Conservation (phyloP, 2,329 filamentous ascomycete genomes). For the Chaetoscypha palmicola region DNA sequence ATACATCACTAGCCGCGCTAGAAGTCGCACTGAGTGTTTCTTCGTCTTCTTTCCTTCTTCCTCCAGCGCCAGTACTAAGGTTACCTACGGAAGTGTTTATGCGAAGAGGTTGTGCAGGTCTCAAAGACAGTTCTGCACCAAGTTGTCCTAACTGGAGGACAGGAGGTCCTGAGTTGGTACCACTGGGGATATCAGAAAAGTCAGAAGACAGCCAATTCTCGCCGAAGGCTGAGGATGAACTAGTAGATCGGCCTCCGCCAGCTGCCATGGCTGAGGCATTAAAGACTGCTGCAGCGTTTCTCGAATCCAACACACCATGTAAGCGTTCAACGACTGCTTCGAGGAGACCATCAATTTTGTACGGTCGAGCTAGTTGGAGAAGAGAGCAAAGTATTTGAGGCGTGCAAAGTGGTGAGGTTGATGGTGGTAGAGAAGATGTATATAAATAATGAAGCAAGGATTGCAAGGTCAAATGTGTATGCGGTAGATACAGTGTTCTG, state of each 20-base stretch:
- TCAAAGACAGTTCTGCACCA: constrained; percentile 15
- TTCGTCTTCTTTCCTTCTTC: constrained; percentile 31
- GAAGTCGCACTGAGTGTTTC: constrained; percentile 28
- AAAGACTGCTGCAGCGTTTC: constrained; percentile 94
- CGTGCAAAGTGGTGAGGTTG: constrained; percentile 72
- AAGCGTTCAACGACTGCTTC: constrained; percentile 90
- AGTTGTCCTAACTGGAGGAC: constrained; percentile 16
- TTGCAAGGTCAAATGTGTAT: constrained; percentile 83
- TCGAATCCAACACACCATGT: constrained; percentile 80
- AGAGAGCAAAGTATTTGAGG: constrained; percentile 95
- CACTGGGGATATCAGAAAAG: constrained; percentile 29
- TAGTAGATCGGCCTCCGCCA: constrained; percentile 79
- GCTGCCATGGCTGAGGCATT: constrained; percentile 98
- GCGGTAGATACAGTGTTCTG: constrained; percentile 83
- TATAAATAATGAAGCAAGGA: constrained; percentile 90
- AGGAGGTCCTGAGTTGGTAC: constrained; percentile 7
- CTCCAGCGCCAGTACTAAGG: constrained; percentile 23
- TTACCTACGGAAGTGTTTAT: constrained; percentile 44
- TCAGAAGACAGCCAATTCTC: constrained; percentile 47
- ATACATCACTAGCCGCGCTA: constrained; percentile 25
- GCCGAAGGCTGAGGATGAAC: constrained; percentile 39
- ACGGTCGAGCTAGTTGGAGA: constrained; percentile 85
- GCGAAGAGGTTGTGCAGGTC: constrained; percentile 33
- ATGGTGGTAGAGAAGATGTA: constrained; percentile 76
- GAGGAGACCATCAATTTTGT: constrained; percentile 84